A percentile compares a stretch with the other conserved stretches of the same genome.
Evolutionary conservation across 2,329 filamentous ascomycete species (phyloP).

Genomic region (Fusarium multiceps): DNA sequence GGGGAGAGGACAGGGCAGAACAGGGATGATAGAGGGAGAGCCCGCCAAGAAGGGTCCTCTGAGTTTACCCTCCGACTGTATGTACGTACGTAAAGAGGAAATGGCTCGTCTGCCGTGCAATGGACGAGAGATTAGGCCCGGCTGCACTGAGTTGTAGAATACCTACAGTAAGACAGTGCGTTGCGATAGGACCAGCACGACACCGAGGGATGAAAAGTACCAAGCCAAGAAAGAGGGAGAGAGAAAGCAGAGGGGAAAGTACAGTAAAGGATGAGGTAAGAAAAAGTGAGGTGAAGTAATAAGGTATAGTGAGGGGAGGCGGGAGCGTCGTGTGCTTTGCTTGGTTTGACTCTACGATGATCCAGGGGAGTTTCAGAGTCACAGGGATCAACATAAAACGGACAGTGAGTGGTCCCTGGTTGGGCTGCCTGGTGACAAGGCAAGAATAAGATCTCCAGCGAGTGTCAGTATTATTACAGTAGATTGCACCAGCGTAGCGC

Average conservation of each 20-base stretch:
- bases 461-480: constrained; percentile 21
- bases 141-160: neutral
- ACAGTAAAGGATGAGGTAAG: constrained; percentile 25
- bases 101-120: constrained; percentile 4
- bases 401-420: constrained; percentile 24
- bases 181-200: constrained; percentile 12
- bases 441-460: constrained; percentile 8
- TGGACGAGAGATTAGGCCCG: constrained; percentile 1
- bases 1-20: neutral
- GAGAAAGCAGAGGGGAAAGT: constrained; percentile 8
- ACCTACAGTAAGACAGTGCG: constrained; percentile 1
- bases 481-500: neutral
- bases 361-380: constrained; percentile 47
- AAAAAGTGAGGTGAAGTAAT: constrained; percentile 13
- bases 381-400: constrained; percentile 45
- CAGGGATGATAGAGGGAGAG: constrained; percentile 36
- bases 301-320: constrained; percentile 8
- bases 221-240: constrained; percentile 11
- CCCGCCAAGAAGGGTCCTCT: constrained; percentile 38
- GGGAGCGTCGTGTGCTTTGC: constrained; percentile 18
- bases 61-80: neutral
- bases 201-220: constrained; percentile 1
- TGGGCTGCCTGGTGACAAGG: constrained; percentile 19
- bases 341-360: constrained; percentile 19
- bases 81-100: constrained; percentile 3